Conservation (phyloP, 176 grass and related monocot species). For the Pontederia crassipes region DNA sequence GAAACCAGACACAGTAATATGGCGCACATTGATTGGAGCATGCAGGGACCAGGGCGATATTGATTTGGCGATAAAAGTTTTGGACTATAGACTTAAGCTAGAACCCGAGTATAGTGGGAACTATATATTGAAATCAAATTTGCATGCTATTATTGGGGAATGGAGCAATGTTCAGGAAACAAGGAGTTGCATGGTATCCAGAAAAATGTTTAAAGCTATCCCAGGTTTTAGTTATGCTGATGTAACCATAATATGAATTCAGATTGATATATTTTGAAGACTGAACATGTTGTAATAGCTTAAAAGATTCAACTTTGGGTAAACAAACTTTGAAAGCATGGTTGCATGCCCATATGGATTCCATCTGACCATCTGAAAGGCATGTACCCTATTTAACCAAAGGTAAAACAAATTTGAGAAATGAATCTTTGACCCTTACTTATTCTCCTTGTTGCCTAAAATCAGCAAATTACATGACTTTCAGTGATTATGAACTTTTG, state of each 20-base stretch:
- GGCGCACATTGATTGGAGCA: slow-evolving; percentile 41
- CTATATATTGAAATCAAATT: slow-evolving; percentile 39
- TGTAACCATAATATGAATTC: slow-evolving; percentile 12
- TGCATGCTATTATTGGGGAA: slow-evolving; percentile 41
- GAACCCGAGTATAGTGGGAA: slow-evolving; percentile 39
- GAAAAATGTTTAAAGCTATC: slow-evolving; percentile 12
- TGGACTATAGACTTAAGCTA: slow-evolving; percentile 28
- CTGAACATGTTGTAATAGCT: too few species aligned
- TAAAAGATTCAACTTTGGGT: too few species aligned
- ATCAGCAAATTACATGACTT: too few species aligned
- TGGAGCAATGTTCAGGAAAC: slow-evolving; percentile 35
- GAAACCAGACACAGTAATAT: slow-evolving; percentile 46
- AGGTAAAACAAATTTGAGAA: too few species aligned
- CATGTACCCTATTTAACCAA: too few species aligned
- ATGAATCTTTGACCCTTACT: too few species aligned
- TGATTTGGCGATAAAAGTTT: slow-evolving; percentile 31
- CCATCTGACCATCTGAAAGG: too few species aligned
- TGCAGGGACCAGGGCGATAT: slow-evolving; percentile 43
- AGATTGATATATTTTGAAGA: slow-evolving; percentile 6
- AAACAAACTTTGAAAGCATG: too few species aligned
- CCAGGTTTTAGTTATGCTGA: slow-evolving; percentile 26
- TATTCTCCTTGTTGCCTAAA: too few species aligned
- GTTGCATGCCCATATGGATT: too few species aligned
- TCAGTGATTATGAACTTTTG: too few species aligned
- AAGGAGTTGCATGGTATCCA: slow-evolving; percentile 34